Evolutionary conservation across 2,329 filamentous ascomycete species (phyloP).

Genomic region (Dactylellina haptotyla): DNA sequence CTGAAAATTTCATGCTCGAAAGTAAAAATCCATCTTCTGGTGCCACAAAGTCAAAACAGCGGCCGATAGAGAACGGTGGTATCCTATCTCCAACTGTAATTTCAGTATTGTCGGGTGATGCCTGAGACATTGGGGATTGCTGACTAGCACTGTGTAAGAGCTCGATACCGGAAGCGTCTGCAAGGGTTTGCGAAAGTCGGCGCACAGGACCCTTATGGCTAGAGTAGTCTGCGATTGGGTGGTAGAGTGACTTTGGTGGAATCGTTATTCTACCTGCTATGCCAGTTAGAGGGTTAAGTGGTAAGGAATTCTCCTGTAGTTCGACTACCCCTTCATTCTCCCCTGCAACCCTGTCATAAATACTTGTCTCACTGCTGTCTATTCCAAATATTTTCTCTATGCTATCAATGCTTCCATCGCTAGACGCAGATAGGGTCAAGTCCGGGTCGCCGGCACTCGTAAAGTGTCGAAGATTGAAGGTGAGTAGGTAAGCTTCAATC

Average conservation of each 20-base stretch:
- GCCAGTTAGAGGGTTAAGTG: neutral
- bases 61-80: neutral
- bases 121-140: constrained; percentile 5
- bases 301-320: neutral
- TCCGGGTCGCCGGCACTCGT: neutral
- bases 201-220: neutral
- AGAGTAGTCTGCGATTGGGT: constrained; percentile 26
- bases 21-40: constrained; percentile 15
- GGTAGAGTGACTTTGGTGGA: neutral
- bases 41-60: constrained; percentile 29
- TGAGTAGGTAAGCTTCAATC: constrained; percentile 7
- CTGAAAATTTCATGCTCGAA: neutral
- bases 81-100: neutral
- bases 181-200: constrained; percentile 16
- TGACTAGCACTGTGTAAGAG: neutral
- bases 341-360: neutral
- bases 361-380: neutral
- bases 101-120: neutral
- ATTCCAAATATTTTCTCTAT: constrained; percentile 14
- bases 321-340: neutral
- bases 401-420: constrained; percentile 4
- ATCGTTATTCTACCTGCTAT: constrained; percentile 36
- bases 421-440: neutral
- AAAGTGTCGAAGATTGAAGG: neutral
- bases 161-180: constrained; percentile 7